Evolutionary conservation across 2,329 filamentous ascomycete genomes (phyloP).

Genomic region (Cladophialophora psammophila): DNA sequence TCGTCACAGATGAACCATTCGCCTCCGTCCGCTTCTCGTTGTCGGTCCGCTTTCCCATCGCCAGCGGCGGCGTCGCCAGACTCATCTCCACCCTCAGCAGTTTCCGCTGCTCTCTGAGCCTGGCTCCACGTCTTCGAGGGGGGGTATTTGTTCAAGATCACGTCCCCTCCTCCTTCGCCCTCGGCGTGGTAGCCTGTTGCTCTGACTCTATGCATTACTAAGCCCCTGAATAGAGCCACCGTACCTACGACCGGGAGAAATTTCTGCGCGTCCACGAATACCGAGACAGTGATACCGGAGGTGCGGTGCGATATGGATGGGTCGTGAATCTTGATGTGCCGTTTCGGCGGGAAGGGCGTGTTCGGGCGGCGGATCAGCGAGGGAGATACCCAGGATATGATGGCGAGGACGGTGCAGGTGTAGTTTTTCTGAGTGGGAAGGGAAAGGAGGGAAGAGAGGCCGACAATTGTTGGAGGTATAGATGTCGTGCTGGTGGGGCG

Average conservation of each 20-base stretch:
- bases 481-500: constrained; percentile 1
- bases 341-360: constrained; percentile 42
- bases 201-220: constrained; percentile 42
- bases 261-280: constrained; percentile 42
- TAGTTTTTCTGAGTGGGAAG: constrained; percentile 37
- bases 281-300: constrained; percentile 41
- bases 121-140: constrained; percentile 4
- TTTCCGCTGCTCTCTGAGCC: constrained; percentile 2
- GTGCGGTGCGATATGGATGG: constrained; percentile 35
- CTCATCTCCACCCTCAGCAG: no score
- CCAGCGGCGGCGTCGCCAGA: background rate
- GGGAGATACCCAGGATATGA: constrained; percentile 43
- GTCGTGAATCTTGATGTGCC: constrained; percentile 44
- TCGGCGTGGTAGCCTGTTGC: background rate
- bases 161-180: constrained; percentile 35
- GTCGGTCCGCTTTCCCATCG: background rate
- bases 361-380: constrained; percentile 38
- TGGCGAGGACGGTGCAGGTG: constrained; percentile 40
- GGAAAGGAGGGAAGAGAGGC: constrained; percentile 37
- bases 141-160: constrained; percentile 45
- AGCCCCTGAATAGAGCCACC: constrained; percentile 41
- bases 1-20: constrained; percentile 42
- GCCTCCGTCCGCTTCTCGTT: background rate
- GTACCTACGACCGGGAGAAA: constrained; percentile 43
- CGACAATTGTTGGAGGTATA: constrained; percentile 29